These are phyloP conservation scores for Cyanodermella asteris DNA, from an alignment of 2,329 filamentous ascomycete species.

Conservation along the genomic window DNA sequence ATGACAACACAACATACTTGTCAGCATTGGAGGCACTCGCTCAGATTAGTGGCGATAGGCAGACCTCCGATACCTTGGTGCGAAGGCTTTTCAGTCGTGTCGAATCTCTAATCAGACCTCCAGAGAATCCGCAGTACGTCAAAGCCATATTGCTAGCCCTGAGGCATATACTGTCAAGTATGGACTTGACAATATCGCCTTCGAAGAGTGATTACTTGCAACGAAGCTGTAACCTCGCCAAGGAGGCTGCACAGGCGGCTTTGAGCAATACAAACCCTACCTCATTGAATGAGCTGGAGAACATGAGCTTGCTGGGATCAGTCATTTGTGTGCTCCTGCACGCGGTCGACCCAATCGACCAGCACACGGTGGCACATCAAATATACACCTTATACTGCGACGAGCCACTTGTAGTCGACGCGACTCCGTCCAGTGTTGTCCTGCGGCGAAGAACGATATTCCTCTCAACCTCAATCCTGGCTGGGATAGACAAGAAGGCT, in stretches of 20 bases:
- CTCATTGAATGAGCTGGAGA: constrained; percentile 26
- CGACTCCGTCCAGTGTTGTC: constrained; percentile 12
- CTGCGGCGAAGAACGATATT: constrained; percentile 26
- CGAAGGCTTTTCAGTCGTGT: constrained; percentile 41
- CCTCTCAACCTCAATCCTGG: constrained; percentile 34
- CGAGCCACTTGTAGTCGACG: constrained; percentile 13
- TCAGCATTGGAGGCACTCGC: constrained; percentile 40
- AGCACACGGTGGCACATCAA: constrained; percentile 29
- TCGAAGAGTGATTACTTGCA: constrained; percentile 29
- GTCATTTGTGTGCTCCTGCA: constrained; percentile 38
- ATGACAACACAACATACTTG: constrained; percentile 25
- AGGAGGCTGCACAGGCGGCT: constrained; percentile 17
- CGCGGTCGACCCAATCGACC: constrained; percentile 28
- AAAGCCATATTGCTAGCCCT: constrained; percentile 8
- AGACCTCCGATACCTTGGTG: constrained; percentile 41
- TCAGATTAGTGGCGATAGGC: constrained; percentile 38
- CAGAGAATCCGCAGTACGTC: background rate
- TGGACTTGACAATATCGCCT: constrained; percentile 41
- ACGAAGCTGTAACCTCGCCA: no score
- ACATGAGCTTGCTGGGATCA: constrained; percentile 37
- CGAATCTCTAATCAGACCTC: constrained; percentile 9
- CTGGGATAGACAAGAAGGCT: constrained; percentile 17
- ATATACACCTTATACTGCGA: constrained; percentile 30
- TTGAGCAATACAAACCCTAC: constrained; percentile 14
- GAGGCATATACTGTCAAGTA: no score